These are phyloP conservation scores for Brettanomyces naardenensis DNA, from an alignment of 805 yeast genomes.

Conservation along the genomic window DNA sequence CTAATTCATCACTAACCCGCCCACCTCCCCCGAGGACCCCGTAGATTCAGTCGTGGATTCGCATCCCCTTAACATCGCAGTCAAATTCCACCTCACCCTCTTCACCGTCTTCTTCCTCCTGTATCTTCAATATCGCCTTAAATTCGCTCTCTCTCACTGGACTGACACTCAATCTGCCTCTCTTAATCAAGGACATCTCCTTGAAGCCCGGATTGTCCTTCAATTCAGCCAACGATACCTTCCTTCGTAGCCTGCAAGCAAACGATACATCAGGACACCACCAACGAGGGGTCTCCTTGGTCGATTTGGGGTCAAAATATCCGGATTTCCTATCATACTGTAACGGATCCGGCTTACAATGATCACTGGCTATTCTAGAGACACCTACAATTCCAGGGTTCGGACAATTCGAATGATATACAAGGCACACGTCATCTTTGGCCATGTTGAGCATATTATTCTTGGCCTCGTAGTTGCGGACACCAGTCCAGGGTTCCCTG, in stretches of 20 bases:
- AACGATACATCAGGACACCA: slow-evolving; percentile 48
- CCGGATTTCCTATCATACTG: slow-evolving; percentile 35
- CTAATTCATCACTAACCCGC: too few species aligned
- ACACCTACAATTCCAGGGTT: slow-evolving; percentile 49
- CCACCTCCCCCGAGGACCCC: too few species aligned
- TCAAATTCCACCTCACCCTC: slow-evolving; percentile 11
- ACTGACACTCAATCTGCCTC: slow-evolving; percentile 44
- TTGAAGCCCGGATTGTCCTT: slow-evolving; percentile 23
- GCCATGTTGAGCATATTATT: slow-evolving; percentile 42
- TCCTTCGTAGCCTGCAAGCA: slow-evolving; percentile 33
- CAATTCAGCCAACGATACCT: slow-evolving; percentile 33
- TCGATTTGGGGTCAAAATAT: slow-evolving; percentile 41
- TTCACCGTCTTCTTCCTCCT: slow-evolving; percentile 13
- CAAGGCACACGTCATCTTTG: slow-evolving; percentile 37
- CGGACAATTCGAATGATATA: slow-evolving; percentile 50
- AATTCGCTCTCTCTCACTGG: slow-evolving; percentile 40
- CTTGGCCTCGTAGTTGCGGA: slow-evolving; percentile 49
- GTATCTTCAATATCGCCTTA: slow-evolving; percentile 30
- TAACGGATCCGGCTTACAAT: slow-evolving; percentile 31
- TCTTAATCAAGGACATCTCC: slow-evolving; percentile 37
- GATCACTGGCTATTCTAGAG: slow-evolving; percentile 26
- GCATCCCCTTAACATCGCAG: slow-evolving; percentile 12
- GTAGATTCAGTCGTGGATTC: too few species aligned
- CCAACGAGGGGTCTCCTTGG: slow-evolving; percentile 40
- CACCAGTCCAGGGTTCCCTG: slow-evolving; percentile 51